These are phyloP conservation scores for Penicillium sp. DNA, from an alignment of 2,329 filamentous ascomycete genomes.

Conservation along the genomic window DNA sequence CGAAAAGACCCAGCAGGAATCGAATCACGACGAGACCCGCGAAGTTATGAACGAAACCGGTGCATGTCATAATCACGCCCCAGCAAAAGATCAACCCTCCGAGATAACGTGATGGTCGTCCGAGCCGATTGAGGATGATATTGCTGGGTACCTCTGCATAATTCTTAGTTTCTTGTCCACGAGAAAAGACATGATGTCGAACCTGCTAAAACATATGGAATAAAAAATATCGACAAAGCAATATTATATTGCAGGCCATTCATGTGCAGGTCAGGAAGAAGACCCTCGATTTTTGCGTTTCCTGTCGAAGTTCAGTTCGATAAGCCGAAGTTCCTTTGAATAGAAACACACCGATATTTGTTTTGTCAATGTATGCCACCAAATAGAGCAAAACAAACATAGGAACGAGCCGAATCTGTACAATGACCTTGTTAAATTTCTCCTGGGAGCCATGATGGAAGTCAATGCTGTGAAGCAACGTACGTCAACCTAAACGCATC, in stretches of 20 bases:
- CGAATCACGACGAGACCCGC: constrained; percentile 14
- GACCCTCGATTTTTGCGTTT: constrained; percentile 59
- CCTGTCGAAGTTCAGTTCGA: no score
- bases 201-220: no score
- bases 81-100: constrained; percentile 33
- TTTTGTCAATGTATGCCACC: constrained; percentile 17
- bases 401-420: constrained; percentile 14
- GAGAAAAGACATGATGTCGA: constrained; percentile 72
- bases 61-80: constrained; percentile 19
- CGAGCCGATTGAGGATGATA: constrained; percentile 27
- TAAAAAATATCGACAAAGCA: constrained; percentile 74
- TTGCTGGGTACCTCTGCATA: constrained; percentile 32
- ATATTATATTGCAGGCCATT: constrained; percentile 65
- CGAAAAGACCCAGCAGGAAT: constrained; percentile 20
- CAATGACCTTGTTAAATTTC: no score
- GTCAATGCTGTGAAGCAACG: no score
- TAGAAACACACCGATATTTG: constrained; percentile 18
- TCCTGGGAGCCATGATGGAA: no score
- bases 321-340: no score
- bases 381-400: constrained; percentile 19
- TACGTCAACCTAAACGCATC: no score
- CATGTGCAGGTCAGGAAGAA: constrained; percentile 59
- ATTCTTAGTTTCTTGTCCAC: constrained; percentile 64
- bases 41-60: constrained; percentile 18
- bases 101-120: constrained; percentile 45